Conservation (phyloP, 257 asterid species). For the Cruciata laevipes region DNA sequence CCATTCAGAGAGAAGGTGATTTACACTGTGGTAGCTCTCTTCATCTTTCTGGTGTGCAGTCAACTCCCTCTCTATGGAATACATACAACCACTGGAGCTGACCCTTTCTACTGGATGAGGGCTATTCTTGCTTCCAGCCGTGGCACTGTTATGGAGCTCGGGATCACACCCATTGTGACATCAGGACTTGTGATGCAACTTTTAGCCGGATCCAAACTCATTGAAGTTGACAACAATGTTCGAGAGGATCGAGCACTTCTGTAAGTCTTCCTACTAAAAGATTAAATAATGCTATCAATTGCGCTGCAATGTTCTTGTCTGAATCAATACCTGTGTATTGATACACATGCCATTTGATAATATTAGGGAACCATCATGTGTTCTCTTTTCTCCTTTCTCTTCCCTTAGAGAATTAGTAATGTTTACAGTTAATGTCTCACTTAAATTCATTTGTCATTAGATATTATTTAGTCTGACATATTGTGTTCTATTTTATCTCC, state of each 20-base stretch:
- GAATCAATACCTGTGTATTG: not conserved
- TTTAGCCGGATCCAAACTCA: slow-evolving; percentile 60
- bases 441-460: no score
- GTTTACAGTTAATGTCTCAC: no score
- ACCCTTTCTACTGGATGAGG: slow-evolving; percentile 76
- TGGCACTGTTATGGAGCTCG: slow-evolving; percentile 75
- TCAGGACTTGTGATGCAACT: slow-evolving; percentile 66
- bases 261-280: slow-evolving; percentile 28
- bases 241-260: slow-evolving; percentile 67
- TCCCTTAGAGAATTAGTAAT: no score
- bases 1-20: slow-evolving; percentile 63
- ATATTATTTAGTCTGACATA: no score
- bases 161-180: slow-evolving; percentile 66
- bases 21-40: slow-evolving; percentile 53
- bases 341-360: not conserved
- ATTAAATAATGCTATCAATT: not conserved
- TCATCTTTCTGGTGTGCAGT: slow-evolving; percentile 58
- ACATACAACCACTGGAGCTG: slow-evolving; percentile 67
- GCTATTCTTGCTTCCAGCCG: slow-evolving; percentile 66
- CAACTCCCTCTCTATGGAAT: slow-evolving; percentile 72
- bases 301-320: not conserved
- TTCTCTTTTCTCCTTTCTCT: no score
- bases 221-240: slow-evolving; percentile 68
- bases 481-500: no score
- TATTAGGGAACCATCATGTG: not conserved